A percentile compares a stretch with the other conserved stretches of the same genome.
Evolutionary conservation across 768 basidiomycete species (phyloP).

Genomic region (Xerocomellus dryophilus): DNA sequence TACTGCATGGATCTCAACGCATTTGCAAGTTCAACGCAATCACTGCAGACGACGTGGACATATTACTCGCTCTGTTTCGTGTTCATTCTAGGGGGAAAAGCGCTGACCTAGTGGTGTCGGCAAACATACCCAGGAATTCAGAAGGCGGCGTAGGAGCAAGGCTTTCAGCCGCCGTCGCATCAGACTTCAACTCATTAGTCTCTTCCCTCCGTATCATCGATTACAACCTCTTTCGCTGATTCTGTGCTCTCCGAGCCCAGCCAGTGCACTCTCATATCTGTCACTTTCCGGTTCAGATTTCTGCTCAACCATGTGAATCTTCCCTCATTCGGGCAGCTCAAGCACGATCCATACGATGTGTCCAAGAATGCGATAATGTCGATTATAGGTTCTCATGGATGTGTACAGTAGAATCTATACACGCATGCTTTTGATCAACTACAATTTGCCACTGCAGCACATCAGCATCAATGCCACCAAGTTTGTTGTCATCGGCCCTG

Average conservation of each 20-base stretch:
- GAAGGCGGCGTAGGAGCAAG: slow-evolving; percentile 33
- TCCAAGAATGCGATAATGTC: not conserved
- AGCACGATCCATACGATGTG: not conserved
- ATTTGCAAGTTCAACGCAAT: slow-evolving; percentile 75
- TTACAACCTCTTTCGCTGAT: slow-evolving; percentile 65
- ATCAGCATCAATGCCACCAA: not conserved
- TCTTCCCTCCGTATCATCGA: slow-evolving; percentile 64
- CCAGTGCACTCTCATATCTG: not conserved
- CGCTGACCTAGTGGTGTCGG: slow-evolving; percentile 80
- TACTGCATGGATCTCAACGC: slow-evolving; percentile 65
- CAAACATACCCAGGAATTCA: slow-evolving; percentile 67
- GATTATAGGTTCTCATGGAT: slow-evolving; percentile 8
- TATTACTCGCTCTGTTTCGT: slow-evolving; percentile 81
- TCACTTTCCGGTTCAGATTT: not conserved
- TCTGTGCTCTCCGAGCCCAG: not conserved
- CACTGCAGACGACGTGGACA: slow-evolving; percentile 62
- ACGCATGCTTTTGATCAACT: not conserved
- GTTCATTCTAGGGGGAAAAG: slow-evolving; percentile 51
- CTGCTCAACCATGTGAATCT: not conserved
- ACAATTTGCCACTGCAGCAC: not conserved
- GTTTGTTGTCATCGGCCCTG: not conserved
- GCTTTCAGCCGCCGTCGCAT: slow-evolving; percentile 28
- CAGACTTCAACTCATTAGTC: slow-evolving; percentile 54
- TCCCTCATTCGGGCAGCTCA: not conserved
- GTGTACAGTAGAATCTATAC: not conserved